Conservation (phyloP, 768 basidiomycete species). For the Macrolepiota fuliginosa region DNA sequence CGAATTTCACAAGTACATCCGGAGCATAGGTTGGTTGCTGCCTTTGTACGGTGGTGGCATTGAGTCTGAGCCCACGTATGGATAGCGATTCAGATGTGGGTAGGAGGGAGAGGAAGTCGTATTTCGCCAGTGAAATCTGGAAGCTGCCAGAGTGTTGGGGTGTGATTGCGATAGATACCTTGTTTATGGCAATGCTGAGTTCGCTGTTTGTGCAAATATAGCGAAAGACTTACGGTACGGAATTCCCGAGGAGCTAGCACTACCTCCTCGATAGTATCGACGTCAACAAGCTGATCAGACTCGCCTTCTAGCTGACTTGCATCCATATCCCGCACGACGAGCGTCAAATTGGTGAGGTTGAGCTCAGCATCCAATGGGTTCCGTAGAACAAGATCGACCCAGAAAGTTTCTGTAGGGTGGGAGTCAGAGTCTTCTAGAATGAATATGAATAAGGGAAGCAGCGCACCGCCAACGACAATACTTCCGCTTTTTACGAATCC, state of each 20-base stretch:
- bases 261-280: conserved; percentile 63
- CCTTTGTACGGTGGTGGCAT: conserved; percentile 70
- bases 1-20: conserved; percentile 57
- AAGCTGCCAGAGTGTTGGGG: conserved; percentile 50
- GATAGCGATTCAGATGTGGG: conserved; percentile 65
- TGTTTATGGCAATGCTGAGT: neutral
- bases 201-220: neutral
- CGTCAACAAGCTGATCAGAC: conserved; percentile 41
- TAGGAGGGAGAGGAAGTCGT: conserved; percentile 73
- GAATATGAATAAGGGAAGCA: neutral
- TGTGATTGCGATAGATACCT: conserved; percentile 67
- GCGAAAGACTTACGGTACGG: conserved; percentile 48
- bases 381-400: conserved; percentile 65
- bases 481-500: conserved; percentile 52
- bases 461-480: conserved; percentile 62
- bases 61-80: conserved; percentile 70
- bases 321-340: conserved; percentile 44
- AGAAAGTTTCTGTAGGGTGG: conserved; percentile 59
- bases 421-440: neutral
- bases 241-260: conserved; percentile 60
- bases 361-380: conserved; percentile 79
- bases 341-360: conserved; percentile 59
- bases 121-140: conserved; percentile 54
- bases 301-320: conserved; percentile 27
- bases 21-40: conserved; percentile 69